Evolutionary conservation across 2,329 filamentous ascomycete genomes (phyloP), one percentile per base, ranked within the genome.

Genomic region (Colletotrichum musae): DNA sequence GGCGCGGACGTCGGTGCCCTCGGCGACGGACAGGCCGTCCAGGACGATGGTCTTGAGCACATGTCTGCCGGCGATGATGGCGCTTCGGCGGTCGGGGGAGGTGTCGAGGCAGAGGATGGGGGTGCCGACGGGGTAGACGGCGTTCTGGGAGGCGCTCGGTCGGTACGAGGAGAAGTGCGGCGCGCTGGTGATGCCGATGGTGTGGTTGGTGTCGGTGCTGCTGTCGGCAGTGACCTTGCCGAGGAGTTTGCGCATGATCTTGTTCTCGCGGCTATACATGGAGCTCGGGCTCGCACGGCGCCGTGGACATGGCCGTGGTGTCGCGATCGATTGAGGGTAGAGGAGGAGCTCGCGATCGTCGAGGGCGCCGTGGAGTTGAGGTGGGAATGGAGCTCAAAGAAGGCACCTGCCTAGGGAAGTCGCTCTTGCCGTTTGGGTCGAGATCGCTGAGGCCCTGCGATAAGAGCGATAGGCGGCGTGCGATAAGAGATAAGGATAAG

Each of bases 211-310:
- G 72, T 85, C 81, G 66, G 82, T 76, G 50, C 82, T 78, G 70
- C 85, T 81, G 70, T 87, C 84, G 72, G 82, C 80, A 32, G 83
- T 78, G 68, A 82, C 80, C 74, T 88, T 88, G 77, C 88, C 87
- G 39, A 90, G 85, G 26, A 90, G 84, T 80, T 89, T 88, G 77
- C 88, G 86, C 85, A 90, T 88, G 71, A 88, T 88, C 79, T 82
- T 86, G 70, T 83, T 85, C 73, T 87, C 81, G 78, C 81, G 84
- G 71, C 84, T 87, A 79, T 87, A 87, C 84, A 86, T 87, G 71
- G 64, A 77, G 71, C 73, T 71, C 72, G 74, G 65, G 74, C 64
- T 68, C 58, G 28, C 53, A 73, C 70, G 74, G 75, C 77, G 78
- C 80, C 81, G 81, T 82, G 63, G 51, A 62, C 66, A 65, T 58